Evolutionary conservation across 1,139 yeast species (phyloP).

Genomic region (Kluyveromyces sp.): DNA sequence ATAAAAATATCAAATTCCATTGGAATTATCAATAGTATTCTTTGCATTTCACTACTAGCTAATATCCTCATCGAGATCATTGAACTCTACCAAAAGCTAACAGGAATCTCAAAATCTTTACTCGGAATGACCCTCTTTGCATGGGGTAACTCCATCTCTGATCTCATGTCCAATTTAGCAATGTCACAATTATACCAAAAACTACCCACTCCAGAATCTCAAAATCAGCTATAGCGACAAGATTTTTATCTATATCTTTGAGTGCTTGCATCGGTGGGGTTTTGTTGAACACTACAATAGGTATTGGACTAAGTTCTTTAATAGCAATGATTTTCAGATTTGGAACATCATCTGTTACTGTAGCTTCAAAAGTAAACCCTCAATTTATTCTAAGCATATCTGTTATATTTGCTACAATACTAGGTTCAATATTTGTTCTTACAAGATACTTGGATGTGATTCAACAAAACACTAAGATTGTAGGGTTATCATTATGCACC

Average conservation of each 20-base stretch:
- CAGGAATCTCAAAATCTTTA: slow-evolving; percentile 58
- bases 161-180: slow-evolving; percentile 76
- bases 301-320: slow-evolving; percentile 30
- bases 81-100: slow-evolving; percentile 34
- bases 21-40: slow-evolving; percentile 83
- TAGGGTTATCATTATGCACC: slow-evolving; percentile 25
- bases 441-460: slow-evolving; percentile 9
- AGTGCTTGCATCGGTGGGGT: slow-evolving; percentile 31
- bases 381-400: slow-evolving; percentile 1
- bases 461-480: slow-evolving; percentile 12
- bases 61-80: slow-evolving; percentile 47
- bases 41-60: slow-evolving; percentile 53
- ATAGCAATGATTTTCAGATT: slow-evolving; percentile 20
- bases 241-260: slow-evolving; percentile 28
- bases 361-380: not conserved
- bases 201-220: slow-evolving; percentile 17
- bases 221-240: slow-evolving; percentile 20
- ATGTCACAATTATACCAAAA: slow-evolving; percentile 29
- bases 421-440: not conserved
- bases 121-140: slow-evolving; percentile 87
- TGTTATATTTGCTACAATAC: not conserved
- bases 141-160: slow-evolving; percentile 94
- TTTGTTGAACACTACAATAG: slow-evolving; percentile 28
- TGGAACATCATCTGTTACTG: not conserved
- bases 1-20: slow-evolving; percentile 13